Evolutionary conservation across 2,329 filamentous ascomycete species (phyloP), one percentile per base, ranked within the genome.

Genomic region (Claviceps paspali): DNA sequence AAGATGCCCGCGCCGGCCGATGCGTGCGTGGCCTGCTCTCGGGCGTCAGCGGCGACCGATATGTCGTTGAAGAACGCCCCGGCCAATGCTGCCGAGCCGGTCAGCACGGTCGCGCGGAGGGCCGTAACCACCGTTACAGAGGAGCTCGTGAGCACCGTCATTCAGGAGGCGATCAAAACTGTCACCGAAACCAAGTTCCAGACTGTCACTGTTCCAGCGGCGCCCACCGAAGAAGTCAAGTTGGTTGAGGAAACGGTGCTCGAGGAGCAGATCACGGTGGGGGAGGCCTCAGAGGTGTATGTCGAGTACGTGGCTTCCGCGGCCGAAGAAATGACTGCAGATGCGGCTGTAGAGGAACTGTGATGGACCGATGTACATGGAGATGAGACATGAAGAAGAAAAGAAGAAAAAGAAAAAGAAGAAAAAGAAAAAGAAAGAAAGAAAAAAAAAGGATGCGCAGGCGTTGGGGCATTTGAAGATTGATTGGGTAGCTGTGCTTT

Each of bases 71-170:
- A 15, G 2, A 33, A 17, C 6, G 11, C 30, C 4, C 33, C 29
- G 4, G 33, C 43, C 39, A 38, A 38, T n/a, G 39, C 37, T 2
- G 14, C 41, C 5, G 33, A 28, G 33, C 10, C 29, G 18, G 33
- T 35, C 17, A 15, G 26, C 8, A 35, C 33, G 29, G 38, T 45
- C 10, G 43, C 38, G 10, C 53, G 61, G 43, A 14, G 37, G 14
- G 31, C 33, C 4, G n/a, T 18, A 18, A 17, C 12, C n/a, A 63
- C 57, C 5, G 48, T 48, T 28, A 51, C 50, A 7, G 52, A 60
- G 9, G 24, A 35, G 33, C 9, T 35, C 8, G 33, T 35, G 14
- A 35, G 33, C 9, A 35, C 33, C 14, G 35, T 45, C 15, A 44
- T 38, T 8, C 53, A 61, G 42, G 28, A 38, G 26, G 31, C 33